Conservation (phyloP, 495 filamentous ascomycete species). For the Aspergillus steynii region DNA sequence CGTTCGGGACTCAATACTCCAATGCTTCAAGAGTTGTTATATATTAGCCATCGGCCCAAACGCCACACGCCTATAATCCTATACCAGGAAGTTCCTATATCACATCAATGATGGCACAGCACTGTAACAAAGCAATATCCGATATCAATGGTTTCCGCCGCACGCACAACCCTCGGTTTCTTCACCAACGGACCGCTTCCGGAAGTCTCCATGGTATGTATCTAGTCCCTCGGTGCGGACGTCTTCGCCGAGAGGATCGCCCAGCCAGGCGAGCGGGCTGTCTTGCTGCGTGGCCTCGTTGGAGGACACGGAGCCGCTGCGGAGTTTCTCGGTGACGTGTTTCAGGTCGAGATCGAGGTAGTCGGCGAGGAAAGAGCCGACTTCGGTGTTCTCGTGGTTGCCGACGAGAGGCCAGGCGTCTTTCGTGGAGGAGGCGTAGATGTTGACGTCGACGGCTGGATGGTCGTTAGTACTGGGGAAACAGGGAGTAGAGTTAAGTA, state of each 20-base stretch:
- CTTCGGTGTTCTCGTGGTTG: constrained; percentile 93
- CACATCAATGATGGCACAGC: constrained; percentile 7
- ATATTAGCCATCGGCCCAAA: neutral
- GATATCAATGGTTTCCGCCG: constrained; percentile 32
- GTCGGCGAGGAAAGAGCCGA: constrained; percentile 75
- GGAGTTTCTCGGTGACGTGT: constrained; percentile 70
- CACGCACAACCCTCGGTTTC: constrained; percentile 37
- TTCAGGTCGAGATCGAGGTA: constrained; percentile 82
- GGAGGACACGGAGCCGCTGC: constrained; percentile 20
- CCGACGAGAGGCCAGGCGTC: constrained; percentile 59
- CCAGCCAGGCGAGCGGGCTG: constrained; percentile 41
- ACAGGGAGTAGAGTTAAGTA: neutral
- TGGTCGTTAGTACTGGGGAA: constrained; percentile 20
- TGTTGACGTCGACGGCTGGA: constrained; percentile 80
- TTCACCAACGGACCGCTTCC: constrained; percentile 32
- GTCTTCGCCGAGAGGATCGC: constrained; percentile 37
- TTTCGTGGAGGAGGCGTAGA: constrained; percentile 66
- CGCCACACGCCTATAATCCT: neutral
- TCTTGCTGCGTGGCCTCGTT: constrained; percentile 12
- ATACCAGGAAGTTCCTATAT: neutral
- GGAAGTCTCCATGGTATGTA: constrained; percentile 53
- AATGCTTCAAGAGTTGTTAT: too few species aligned
- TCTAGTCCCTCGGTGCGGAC: constrained; percentile 43
- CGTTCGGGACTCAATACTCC: too few species aligned
- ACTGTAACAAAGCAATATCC: constrained; percentile 1